phyloP scores from a whole-genome alignment of 352 stramenopile species.

The Plasmopara halstedii region DNA sequence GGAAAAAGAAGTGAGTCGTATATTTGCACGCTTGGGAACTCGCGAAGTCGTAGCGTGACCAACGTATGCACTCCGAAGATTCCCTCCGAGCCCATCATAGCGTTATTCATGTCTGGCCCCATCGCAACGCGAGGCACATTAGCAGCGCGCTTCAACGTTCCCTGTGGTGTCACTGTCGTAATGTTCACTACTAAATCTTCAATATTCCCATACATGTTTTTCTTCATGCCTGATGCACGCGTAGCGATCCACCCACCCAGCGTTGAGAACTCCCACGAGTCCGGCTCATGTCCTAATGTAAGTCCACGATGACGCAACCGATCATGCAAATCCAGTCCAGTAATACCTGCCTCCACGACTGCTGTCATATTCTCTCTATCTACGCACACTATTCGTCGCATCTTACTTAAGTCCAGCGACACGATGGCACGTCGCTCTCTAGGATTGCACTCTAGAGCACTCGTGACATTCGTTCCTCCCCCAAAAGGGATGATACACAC shows the following conservation, averaged over 20 bases:
- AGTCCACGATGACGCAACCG: slow-evolving; percentile 77
- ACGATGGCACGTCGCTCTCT: slow-evolving; percentile 86
- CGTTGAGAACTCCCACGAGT: slow-evolving; percentile 92
- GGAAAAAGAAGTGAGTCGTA: slow-evolving; percentile 91
- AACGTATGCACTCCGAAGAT: slow-evolving; percentile 91
- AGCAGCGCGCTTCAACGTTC: slow-evolving; percentile 44
- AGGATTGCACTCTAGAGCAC: slow-evolving; percentile 45
- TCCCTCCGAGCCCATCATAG: slow-evolving; percentile 90
- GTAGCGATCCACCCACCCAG: slow-evolving; percentile 91
- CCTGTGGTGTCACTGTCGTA: slow-evolving; percentile 58
- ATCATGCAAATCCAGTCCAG: slow-evolving; percentile 83
- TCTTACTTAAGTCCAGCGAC: slow-evolving; percentile 90
- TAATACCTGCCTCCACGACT: slow-evolving; percentile 87
- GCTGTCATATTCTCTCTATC: slow-evolving; percentile 85
- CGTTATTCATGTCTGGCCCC: slow-evolving; percentile 84
- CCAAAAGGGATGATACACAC: slow-evolving; percentile 93
- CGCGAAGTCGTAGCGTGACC: slow-evolving; percentile 88
- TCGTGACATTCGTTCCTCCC: slow-evolving; percentile 89
- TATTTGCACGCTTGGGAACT: slow-evolving; percentile 62
- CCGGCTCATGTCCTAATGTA: slow-evolving; percentile 89
- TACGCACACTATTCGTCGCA: slow-evolving; percentile 64
- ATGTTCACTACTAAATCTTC: slow-evolving; percentile 89
- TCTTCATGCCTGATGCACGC: slow-evolving; percentile 92
- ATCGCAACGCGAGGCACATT: slow-evolving; percentile 76
- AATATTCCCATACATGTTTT: slow-evolving; percentile 93